These are phyloP conservation scores for Saccharomycopsis synnaedendra DNA, from an alignment of 805 yeast species.

Conservation along the genomic window DNA sequence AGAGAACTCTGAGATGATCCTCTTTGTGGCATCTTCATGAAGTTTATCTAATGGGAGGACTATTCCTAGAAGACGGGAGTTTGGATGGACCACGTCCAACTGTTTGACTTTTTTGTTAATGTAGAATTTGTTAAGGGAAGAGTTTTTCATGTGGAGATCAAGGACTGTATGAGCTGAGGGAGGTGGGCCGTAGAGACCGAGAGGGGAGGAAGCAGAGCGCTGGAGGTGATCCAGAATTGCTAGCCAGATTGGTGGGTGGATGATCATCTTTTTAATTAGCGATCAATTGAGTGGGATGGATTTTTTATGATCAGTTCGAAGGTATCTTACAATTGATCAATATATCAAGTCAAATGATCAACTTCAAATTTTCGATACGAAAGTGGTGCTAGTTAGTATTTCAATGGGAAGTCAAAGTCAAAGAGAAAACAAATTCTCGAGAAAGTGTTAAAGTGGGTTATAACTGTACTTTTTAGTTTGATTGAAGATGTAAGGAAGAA, in stretches of 20 bases:
- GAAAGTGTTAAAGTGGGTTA: too few species aligned
- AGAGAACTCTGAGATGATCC: not conserved
- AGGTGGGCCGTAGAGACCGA: not conserved
- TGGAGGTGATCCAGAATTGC: constrained; percentile 1
- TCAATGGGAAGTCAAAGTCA: too few species aligned
- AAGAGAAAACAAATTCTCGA: too few species aligned
- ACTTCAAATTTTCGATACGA: too few species aligned
- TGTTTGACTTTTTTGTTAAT: not conserved
- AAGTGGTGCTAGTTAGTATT: too few species aligned
- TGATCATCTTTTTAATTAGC: not conserved
- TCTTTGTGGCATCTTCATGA: not conserved
- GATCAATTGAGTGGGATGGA: not conserved
- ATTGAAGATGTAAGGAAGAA: too few species aligned
- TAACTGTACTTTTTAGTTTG: too few species aligned
- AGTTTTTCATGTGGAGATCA: not conserved
- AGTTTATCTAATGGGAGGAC: not conserved
- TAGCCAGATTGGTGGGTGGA: constrained; percentile 9
- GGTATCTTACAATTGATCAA: too few species aligned
- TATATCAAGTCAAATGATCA: too few species aligned
- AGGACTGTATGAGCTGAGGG: not conserved
- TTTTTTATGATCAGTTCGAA: too few species aligned
- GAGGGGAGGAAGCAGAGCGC: not conserved
- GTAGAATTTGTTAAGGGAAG: not conserved
- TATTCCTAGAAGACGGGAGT: not conserved
- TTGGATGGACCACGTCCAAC: not conserved